A percentile compares a stretch with the other conserved stretches of the same genome.
phyloP scores from a whole-genome alignment of 2,329 filamentous ascomycete genomes.

The Colletotrichum coccodes region DNA sequence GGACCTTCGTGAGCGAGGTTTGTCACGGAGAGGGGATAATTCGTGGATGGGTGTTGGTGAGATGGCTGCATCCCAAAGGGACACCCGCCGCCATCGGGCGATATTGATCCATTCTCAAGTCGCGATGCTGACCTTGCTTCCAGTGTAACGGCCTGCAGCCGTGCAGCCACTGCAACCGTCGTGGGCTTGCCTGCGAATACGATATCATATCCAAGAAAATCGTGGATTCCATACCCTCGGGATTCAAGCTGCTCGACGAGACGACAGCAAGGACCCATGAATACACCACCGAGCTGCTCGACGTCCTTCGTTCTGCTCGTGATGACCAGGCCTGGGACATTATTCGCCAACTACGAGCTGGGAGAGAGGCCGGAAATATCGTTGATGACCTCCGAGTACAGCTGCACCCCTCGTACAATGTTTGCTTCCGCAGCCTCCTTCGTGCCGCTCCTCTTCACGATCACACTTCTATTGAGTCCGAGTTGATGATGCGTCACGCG shows the following conservation, averaged over 20 bases:
- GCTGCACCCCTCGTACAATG: background rate
- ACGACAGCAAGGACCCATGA: background rate
- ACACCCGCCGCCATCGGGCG: too few species aligned
- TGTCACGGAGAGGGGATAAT: background rate
- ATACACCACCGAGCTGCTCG: constrained; percentile 3
- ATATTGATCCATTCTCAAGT: background rate
- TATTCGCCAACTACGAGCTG: constrained; percentile 3
- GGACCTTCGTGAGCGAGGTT: too few species aligned
- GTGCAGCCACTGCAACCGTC: constrained; percentile 21
- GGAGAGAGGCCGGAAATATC: constrained; percentile 5
- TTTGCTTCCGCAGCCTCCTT: background rate
- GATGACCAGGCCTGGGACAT: constrained; percentile 7
- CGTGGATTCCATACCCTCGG: constrained; percentile 16
- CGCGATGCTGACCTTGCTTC: background rate
- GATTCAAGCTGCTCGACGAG: constrained; percentile 11
- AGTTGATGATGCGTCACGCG: constrained; percentile 19
- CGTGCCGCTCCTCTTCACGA: background rate
- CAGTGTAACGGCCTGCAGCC: constrained; percentile 22
- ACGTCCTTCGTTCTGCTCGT: constrained; percentile 1
- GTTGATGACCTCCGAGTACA: background rate
- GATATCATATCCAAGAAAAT: constrained; percentile 13
- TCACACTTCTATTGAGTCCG: constrained; percentile 16
- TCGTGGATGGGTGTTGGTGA: background rate
- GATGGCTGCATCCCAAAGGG: background rate
- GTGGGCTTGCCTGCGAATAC: constrained; percentile 19